A percentile compares a stretch with the other conserved stretches of the same genome.
Evolutionary conservation across 164 flowering plant genomes (phyloP).

Genomic region (Aristolochia fimbriata): DNA sequence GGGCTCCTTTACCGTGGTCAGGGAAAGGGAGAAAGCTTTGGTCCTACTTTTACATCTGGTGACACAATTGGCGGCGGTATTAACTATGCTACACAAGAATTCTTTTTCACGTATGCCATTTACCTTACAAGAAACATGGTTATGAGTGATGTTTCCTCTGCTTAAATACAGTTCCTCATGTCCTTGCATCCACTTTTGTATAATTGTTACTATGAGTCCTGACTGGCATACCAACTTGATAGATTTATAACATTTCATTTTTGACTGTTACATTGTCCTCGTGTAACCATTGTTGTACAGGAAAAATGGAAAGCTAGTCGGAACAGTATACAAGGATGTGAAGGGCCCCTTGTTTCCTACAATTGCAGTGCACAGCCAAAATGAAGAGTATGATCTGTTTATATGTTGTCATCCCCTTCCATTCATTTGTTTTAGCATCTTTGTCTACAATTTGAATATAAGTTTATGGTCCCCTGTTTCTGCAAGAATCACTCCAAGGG

Average conservation of each 20-base stretch:
- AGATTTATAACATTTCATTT: no score
- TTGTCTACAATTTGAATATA: no score
- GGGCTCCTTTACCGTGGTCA: conserved; percentile 87
- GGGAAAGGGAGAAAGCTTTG: conserved; percentile 80
- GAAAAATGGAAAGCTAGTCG: conserved; percentile 76
- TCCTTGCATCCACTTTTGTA: no score
- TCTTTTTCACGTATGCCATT: conserved; percentile 88
- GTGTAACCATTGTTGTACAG: conserved; percentile 28
- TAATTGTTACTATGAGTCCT: no score
- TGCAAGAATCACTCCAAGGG: no score
- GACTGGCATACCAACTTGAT: no score
- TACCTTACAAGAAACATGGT: conserved; percentile 1
- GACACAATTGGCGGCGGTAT: conserved; percentile 96
- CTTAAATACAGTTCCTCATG: no score
- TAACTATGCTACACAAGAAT: conserved; percentile 79
- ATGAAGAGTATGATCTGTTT: conserved; percentile 68
- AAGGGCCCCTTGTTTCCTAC: conserved; percentile 84
- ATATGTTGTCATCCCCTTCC: neutral
- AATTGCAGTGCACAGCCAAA: conserved; percentile 91
- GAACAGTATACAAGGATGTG: conserved; percentile 51
- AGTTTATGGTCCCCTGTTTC: no score
- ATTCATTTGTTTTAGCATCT: no score
- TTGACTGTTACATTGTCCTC: no score
- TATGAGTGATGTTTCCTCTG: neutral
- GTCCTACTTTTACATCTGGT: conserved; percentile 76